A percentile compares a stretch with the other conserved stretches of the same genome.
Evolutionary conservation across 345 rosid genomes (phyloP).

Genomic region (Sapria himalayana): DNA sequence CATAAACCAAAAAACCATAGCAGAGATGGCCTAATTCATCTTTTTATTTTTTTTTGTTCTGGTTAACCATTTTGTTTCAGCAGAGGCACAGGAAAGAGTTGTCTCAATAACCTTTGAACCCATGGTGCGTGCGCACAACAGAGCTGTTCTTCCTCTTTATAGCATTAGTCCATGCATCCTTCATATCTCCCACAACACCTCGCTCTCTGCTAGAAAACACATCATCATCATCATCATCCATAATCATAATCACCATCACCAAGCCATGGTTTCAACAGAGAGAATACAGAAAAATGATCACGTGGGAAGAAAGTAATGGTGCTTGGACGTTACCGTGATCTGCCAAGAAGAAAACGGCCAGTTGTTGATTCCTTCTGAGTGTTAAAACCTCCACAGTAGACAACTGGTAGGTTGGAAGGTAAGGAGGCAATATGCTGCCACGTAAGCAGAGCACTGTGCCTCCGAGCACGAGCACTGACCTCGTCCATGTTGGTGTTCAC

Average conservation of each 20-base stretch:
- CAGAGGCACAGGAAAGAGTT: too few species aligned
- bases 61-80: too few species aligned
- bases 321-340: slow-evolving; percentile 99
- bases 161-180: slow-evolving; percentile 81
- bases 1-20: too few species aligned
- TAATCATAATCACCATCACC: too few species aligned
- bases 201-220: slow-evolving; percentile 42
- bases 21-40: too few species aligned
- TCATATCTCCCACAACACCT: slow-evolving; percentile 84
- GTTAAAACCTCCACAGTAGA: slow-evolving; percentile 93
- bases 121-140: slow-evolving; percentile 66
- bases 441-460: slow-evolving; percentile 93
- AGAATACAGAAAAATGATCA: too few species aligned
- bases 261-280: too few species aligned
- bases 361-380: slow-evolving; percentile 88
- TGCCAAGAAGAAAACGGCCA: slow-evolving; percentile 82
- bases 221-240: too few species aligned
- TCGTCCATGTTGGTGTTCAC: slow-evolving; percentile 93
- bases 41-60: too few species aligned
- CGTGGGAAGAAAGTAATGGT: too few species aligned
- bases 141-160: slow-evolving; percentile 57
- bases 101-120: slow-evolving; percentile 92
- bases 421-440: slow-evolving; percentile 98
- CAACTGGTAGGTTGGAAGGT: slow-evolving; percentile 84
- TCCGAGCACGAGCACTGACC: slow-evolving; percentile 79